These are phyloP conservation scores for Kernera saxatilis DNA, from an alignment of 345 rosid genomes.

Conservation along the genomic window DNA sequence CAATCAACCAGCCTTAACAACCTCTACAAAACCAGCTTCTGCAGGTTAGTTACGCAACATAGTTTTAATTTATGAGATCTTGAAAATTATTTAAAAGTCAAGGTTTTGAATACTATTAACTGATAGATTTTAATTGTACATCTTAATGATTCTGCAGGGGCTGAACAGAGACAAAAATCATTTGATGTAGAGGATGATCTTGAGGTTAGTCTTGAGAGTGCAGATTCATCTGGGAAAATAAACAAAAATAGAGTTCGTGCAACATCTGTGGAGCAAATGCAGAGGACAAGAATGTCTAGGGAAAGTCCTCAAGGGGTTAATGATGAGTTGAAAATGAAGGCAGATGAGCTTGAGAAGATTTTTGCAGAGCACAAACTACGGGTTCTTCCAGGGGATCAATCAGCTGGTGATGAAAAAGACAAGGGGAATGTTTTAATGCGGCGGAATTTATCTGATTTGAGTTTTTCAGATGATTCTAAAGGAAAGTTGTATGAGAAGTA, in stretches of 20 bases:
- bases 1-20: conserved; percentile 33
- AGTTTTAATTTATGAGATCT: neutral
- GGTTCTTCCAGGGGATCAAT: conserved; percentile 50
- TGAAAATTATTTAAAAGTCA: neutral
- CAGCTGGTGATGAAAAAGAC: conserved; percentile 35
- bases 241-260: conserved; percentile 19
- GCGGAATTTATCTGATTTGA: conserved; percentile 46
- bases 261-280: conserved; percentile 46
- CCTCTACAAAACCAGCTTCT: conserved; percentile 45
- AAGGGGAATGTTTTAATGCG: conserved; percentile 37
- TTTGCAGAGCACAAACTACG: conserved; percentile 69
- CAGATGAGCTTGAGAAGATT: conserved; percentile 75
- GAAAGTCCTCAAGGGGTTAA: conserved; percentile 62
- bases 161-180: conserved; percentile 45
- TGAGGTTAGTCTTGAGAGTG: conserved; percentile 34
- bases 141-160: conserved; percentile 23
- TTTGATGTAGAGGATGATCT: conserved; percentile 45
- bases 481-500: conserved; percentile 68
- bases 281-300: conserved; percentile 58
- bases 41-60: conserved; percentile 13
- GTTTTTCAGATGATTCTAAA: conserved; percentile 63
- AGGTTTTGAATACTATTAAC: neutral
- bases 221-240: conserved; percentile 31
- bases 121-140: neutral
- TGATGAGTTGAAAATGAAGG: conserved; percentile 66